These are phyloP conservation scores for Puccinia sorghi DNA, from an alignment of 1,284 basidiomycete species.

Conservation along the genomic window DNA sequence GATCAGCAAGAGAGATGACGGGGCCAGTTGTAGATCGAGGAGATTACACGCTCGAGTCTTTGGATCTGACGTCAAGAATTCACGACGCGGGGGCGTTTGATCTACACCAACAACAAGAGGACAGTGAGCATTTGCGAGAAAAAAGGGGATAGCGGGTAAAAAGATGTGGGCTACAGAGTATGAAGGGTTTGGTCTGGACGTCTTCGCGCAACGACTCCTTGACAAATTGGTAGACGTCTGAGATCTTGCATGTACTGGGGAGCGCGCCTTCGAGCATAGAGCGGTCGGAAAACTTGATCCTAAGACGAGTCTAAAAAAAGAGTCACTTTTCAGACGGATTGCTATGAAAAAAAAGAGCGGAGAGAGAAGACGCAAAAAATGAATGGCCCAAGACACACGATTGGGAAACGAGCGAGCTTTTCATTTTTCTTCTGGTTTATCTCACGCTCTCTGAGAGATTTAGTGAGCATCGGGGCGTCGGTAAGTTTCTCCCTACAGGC, in stretches of 20 bases:
- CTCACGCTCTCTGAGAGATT: slow-evolving; percentile 68
- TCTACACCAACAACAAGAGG: slow-evolving; percentile 60
- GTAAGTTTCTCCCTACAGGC: slow-evolving; percentile 68
- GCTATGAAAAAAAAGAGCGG: background rate
- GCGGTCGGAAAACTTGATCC: slow-evolving; percentile 75
- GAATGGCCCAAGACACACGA: slow-evolving; percentile 61
- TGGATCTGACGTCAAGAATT: slow-evolving; percentile 75
- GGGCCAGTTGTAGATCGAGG: slow-evolving; percentile 71
- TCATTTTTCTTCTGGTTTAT: slow-evolving; percentile 61
- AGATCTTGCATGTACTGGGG: slow-evolving; percentile 72
- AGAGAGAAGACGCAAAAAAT: no score
- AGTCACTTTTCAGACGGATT: background rate
- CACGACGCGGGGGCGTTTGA: slow-evolving; percentile 75
- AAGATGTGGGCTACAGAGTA: slow-evolving; percentile 67
- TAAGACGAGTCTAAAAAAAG: slow-evolving; percentile 70
- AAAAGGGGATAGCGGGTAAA: background rate
- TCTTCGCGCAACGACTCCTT: slow-evolving; percentile 70
- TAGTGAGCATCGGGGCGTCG: slow-evolving; percentile 74
- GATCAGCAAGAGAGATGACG: slow-evolving; percentile 73
- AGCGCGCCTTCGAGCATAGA: slow-evolving; percentile 79
- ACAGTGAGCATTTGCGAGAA: no score
- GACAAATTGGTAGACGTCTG: slow-evolving; percentile 78
- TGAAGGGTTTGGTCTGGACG: slow-evolving; percentile 72
- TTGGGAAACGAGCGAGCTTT: slow-evolving; percentile 70
- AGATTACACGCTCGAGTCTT: slow-evolving; percentile 69